Evolutionary conservation across 176 grass and related monocot genomes (phyloP), one percentile per base, ranked within the genome.

Genomic region (Musa itinerans): DNA sequence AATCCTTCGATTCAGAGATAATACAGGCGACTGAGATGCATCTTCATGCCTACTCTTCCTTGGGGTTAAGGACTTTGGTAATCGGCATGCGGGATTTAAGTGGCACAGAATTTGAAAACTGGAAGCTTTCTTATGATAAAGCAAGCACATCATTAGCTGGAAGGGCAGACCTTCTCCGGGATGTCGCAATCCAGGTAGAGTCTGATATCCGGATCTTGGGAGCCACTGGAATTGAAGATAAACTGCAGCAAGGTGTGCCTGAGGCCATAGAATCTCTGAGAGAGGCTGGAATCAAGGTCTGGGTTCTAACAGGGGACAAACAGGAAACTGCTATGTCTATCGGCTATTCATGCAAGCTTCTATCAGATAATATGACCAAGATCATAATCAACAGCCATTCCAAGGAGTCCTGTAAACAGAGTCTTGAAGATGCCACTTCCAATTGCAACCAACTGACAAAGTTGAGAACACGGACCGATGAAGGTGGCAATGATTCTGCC

Each of bases 301-400:
- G 87, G 87, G 83, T 96, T 83, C 77, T 96, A 78, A 96, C 93
- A 64, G 93, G 93, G 74, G 89, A 96, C 70, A 96, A 96, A 70
- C 93, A 92, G 75, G 89, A 96, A 81, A 96, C 93, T 19, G 87
- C 93, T 72, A 88, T 92, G 79, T 92, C 89, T 73, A 88, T 96
- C 77, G 93, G 89, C 13, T 92, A 86, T 79, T 92, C 89, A n/a
- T 92, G 89, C 80, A 92, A 88, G 68, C 76, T 96, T 55, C 82
- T 96, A 70, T 86, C 83, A 1, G 87, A 79, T 71, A 80, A 86
- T 23, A 90, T 96, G 89, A 88, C 61, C 2, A 87, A 90, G 81
- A 90, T 96, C 71, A 81, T 92, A 52, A 84, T 92, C 83, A 96
- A 92, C 77, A 75, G 74, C 59, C 83, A 88, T 79, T 89, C 87